Conservation (phyloP, 2,329 filamentous ascomycete genomes). For the Penicillium sp. region DNA sequence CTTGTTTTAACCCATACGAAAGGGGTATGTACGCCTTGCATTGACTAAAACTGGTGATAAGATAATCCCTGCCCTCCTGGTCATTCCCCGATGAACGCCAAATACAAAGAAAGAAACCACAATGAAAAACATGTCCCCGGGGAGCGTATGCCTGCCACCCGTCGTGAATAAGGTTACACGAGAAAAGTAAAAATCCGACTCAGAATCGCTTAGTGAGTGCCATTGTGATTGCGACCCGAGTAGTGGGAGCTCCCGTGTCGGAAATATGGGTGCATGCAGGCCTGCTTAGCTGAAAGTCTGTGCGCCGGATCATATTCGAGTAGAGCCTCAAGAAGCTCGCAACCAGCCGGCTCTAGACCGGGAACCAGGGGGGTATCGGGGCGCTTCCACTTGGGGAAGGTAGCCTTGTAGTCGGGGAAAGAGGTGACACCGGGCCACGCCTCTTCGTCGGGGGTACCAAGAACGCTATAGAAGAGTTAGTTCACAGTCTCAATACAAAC, state of each 20-base stretch:
- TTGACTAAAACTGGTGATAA: constrained; percentile 32
- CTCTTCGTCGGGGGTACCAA: constrained; percentile 79
- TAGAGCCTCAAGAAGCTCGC: constrained; percentile 60
- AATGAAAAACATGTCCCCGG: constrained; percentile 14
- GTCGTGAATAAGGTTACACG: constrained; percentile 20
- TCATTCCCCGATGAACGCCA: constrained; percentile 34
- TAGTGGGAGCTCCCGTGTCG: constrained; percentile 51
- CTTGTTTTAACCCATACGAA: constrained; percentile 1
- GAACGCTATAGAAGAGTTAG: constrained; percentile 51
- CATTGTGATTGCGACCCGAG: constrained; percentile 44
- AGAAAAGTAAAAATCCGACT: constrained; percentile 7
- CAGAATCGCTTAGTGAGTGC: constrained; percentile 36
- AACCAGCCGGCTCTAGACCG: constrained; percentile 64
- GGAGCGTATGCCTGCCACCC: constrained; percentile 5
- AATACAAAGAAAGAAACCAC: constrained; percentile 27
- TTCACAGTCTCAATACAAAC: background rate
- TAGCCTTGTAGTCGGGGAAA: constrained; percentile 89
- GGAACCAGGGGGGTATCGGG: constrained; percentile 68
- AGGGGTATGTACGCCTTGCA: constrained; percentile 31
- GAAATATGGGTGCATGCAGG: constrained; percentile 83
- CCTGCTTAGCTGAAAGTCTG: constrained; percentile 85
- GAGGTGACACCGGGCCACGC: constrained; percentile 91
- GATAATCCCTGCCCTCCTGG: constrained; percentile 32
- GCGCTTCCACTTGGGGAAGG: constrained; percentile 86
- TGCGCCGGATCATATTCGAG: constrained; percentile 85